phyloP scores from a whole-genome alignment of 352 stramenopile genomes.

The Phytopythium delawarense region DNA sequence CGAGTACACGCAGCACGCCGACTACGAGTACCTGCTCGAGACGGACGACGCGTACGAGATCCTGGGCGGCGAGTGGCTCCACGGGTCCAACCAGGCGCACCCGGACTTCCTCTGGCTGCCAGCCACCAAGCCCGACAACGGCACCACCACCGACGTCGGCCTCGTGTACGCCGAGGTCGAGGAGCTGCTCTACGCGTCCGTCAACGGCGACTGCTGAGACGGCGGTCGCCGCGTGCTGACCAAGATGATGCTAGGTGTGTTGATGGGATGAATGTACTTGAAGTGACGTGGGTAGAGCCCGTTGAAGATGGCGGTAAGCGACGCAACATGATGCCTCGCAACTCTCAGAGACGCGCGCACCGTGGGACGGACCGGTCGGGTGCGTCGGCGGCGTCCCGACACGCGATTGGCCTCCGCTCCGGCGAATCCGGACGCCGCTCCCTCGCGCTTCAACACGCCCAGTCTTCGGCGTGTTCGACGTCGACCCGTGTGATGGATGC shows the following conservation, averaged over 20 bases:
- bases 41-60: slow-evolving; percentile 58
- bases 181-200: slow-evolving; percentile 33
- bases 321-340: not conserved
- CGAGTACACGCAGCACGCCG: slow-evolving; percentile 40
- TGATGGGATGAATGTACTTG: not conserved
- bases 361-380: not conserved
- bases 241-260: not conserved
- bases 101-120: slow-evolving; percentile 76
- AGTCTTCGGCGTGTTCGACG: not conserved
- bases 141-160: slow-evolving; percentile 33
- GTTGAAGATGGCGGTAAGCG: not conserved
- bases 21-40: slow-evolving; percentile 74
- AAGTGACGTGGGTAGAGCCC: not conserved
- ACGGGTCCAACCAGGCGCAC: slow-evolving; percentile 44
- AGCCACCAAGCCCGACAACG: slow-evolving; percentile 29
- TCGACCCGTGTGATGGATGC: not conserved
- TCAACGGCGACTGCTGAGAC: slow-evolving; percentile 17
- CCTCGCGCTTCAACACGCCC: not conserved
- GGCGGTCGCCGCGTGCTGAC: not conserved
- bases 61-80: slow-evolving; percentile 68
- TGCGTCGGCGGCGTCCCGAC: not conserved
- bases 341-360: not conserved
- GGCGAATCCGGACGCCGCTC: not conserved
- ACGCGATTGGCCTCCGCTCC: not conserved
- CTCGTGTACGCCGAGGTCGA: slow-evolving; percentile 48